Evolutionary conservation across 1,139 yeast genomes (phyloP).

Genomic region (Suhomyces choctaworum): DNA sequence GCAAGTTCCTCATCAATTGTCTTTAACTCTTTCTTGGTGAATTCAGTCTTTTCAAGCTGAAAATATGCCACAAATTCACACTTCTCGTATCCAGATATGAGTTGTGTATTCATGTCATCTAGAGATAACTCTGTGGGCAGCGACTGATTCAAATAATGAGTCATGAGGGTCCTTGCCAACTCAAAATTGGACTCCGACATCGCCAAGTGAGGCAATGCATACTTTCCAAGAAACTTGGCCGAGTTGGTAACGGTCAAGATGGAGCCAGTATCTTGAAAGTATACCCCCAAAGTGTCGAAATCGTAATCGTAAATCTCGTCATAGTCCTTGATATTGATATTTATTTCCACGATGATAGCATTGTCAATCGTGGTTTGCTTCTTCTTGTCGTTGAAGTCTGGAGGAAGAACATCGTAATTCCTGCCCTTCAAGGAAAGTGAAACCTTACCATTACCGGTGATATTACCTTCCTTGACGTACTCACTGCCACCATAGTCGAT

Average conservation of each 20-base stretch:
- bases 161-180: constrained; percentile 37
- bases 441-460: constrained; percentile 30
- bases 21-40: constrained; percentile 51
- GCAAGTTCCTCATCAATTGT: constrained; percentile 69
- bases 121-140: constrained; percentile 34
- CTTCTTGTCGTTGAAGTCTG: constrained; percentile 9
- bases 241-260: constrained; percentile 63
- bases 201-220: constrained; percentile 60
- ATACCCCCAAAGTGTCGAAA: constrained; percentile 61
- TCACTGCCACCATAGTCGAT: constrained; percentile 5
- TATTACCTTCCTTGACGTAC: constrained; percentile 30
- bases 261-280: constrained; percentile 70
- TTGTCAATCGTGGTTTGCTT: constrained; percentile 22
- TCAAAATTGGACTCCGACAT: constrained; percentile 45
- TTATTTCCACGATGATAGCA: constrained; percentile 32
- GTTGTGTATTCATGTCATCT: constrained; percentile 41
- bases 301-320: constrained; percentile 46
- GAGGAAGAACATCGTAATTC: constrained; percentile 23
- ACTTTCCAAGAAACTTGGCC: constrained; percentile 70
- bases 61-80: constrained; percentile 76
- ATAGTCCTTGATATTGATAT: constrained; percentile 35
- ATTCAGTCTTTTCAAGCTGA: constrained; percentile 63
- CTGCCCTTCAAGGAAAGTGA: constrained; percentile 24
- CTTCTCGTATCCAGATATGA: constrained; percentile 40
- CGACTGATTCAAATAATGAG: constrained; percentile 44